A percentile compares a stretch with the other conserved stretches of the same genome.
These are phyloP conservation scores for Tympanopsis confertula DNA, from an alignment of 2,329 filamentous ascomycete genomes.

Conservation along the genomic window DNA sequence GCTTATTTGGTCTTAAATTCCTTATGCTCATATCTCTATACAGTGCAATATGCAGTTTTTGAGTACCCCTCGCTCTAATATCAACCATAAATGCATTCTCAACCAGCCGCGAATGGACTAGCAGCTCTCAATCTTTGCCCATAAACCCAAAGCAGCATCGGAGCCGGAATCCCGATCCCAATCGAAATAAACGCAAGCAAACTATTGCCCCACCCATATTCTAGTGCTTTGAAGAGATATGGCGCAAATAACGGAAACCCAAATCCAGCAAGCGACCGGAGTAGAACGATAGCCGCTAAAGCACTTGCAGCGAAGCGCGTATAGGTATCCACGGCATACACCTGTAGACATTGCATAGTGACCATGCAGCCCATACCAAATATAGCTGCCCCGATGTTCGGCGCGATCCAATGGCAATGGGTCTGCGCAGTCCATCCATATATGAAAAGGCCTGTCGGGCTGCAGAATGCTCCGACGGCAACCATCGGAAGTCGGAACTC, in stretches of 20 bases:
- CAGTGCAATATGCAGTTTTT: no score
- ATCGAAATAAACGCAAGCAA: slow-evolving; percentile 25
- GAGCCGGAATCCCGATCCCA: slow-evolving; percentile 25
- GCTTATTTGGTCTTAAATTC: no score
- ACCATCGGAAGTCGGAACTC: slow-evolving; percentile 38
- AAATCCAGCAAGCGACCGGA: background rate
- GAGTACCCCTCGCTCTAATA: no score
- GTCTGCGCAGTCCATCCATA: slow-evolving; percentile 44
- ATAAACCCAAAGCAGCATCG: slow-evolving; percentile 30
- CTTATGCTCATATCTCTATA: no score
- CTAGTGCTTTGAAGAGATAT: slow-evolving; percentile 11
- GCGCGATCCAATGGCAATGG: slow-evolving; percentile 37
- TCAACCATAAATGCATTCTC: no score
- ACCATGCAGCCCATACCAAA: slow-evolving; percentile 37
- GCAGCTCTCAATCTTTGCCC: slow-evolving; percentile 23
- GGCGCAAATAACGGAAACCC: slow-evolving; percentile 4
- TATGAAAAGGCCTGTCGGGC: slow-evolving; percentile 36
- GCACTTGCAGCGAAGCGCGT: slow-evolving; percentile 7
- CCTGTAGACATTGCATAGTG: slow-evolving; percentile 37
- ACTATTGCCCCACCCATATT: slow-evolving; percentile 28
- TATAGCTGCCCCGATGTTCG: slow-evolving; percentile 37
- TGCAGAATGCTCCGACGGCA: slow-evolving; percentile 35
- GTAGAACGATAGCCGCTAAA: background rate
- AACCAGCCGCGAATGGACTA: slow-evolving; percentile 11
- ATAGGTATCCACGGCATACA: slow-evolving; percentile 37